A percentile compares a stretch with the other conserved stretches of the same genome.
Conservation (phyloP, 805 yeast species). For the Aciculoconidium aculeatum region DNA sequence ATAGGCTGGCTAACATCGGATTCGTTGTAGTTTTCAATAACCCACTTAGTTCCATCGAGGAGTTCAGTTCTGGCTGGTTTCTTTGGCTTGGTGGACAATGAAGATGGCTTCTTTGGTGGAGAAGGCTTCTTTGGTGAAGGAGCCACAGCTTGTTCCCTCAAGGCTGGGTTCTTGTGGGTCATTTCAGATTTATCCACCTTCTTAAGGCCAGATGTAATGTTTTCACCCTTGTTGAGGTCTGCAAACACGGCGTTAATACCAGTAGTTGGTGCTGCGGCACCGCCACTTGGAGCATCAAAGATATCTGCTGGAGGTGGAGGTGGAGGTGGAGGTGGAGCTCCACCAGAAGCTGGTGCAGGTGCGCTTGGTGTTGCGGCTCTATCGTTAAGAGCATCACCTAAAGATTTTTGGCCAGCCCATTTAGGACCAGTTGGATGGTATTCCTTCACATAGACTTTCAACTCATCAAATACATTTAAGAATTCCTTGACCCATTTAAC, state of each 20-base stretch:
- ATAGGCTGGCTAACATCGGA: conserved; percentile 50
- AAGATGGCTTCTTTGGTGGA: conserved; percentile 79
- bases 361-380: conserved; percentile 22
- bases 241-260: conserved; percentile 89
- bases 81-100: conserved; percentile 36
- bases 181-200: conserved; percentile 90
- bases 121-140: conserved; percentile 54
- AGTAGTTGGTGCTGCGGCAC: conserved; percentile 12
- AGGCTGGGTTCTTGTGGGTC: conserved; percentile 87
- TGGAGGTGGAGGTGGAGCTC: conserved; percentile 63
- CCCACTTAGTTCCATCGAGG: conserved; percentile 79
- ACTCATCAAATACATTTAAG: conserved; percentile 57
- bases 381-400: conserved; percentile 43
- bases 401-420: conserved; percentile 54
- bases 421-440: conserved; percentile 79
- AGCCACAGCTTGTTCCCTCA: conserved; percentile 48
- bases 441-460: conserved; percentile 69
- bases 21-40: conserved; percentile 70
- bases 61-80: conserved; percentile 56
- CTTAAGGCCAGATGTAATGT: conserved; percentile 76
- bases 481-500: conserved; percentile 78
- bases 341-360: conserved; percentile 8
- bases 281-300: conserved; percentile 28
- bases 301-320: conserved; percentile 79
- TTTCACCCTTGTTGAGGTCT: conserved; percentile 82